A percentile compares a stretch with the other conserved stretches of the same genome.
Conservation (phyloP, 495 filamentous ascomycete species). For the Cenococcum geophilum region DNA sequence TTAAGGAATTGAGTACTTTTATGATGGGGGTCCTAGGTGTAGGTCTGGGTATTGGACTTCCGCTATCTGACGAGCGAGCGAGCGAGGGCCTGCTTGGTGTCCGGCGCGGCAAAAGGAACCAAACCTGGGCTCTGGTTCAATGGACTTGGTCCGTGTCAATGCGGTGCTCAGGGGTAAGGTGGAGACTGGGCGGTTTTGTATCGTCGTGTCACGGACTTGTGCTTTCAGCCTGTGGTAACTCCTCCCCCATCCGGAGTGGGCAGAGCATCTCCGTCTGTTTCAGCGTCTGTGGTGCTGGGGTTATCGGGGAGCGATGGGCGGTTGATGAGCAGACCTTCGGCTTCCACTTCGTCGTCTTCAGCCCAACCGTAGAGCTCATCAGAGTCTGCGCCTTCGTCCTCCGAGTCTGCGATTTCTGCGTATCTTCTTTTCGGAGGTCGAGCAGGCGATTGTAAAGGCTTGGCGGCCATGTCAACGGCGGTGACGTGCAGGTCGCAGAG, state of each 20-base stretch:
- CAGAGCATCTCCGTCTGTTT: not conserved
- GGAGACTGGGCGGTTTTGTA: not conserved
- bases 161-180: not conserved
- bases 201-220: conserved; percentile 12
- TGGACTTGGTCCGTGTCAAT: not conserved
- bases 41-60: not conserved
- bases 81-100: not conserved
- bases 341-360: conserved; percentile 30
- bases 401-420: conserved; percentile 31
- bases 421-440: conserved; percentile 25
- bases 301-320: conserved; percentile 1
- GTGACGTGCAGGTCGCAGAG: conserved; percentile 28
- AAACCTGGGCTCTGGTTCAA: not conserved
- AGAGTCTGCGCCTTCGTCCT: conserved; percentile 23
- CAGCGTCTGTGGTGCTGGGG: conserved; percentile 18
- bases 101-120: not conserved
- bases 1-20: not conserved
- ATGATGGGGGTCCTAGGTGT: not conserved
- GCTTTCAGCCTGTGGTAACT: not conserved
- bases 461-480: conserved; percentile 24
- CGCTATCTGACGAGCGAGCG: not conserved
- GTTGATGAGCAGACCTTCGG: conserved; percentile 26
- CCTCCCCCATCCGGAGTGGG: not conserved
- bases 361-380: conserved; percentile 30
- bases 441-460: conserved; percentile 2